These are phyloP conservation scores for Kalmusia sp. DNA, from an alignment of 2,329 filamentous ascomycete genomes.

Conservation along the genomic window DNA sequence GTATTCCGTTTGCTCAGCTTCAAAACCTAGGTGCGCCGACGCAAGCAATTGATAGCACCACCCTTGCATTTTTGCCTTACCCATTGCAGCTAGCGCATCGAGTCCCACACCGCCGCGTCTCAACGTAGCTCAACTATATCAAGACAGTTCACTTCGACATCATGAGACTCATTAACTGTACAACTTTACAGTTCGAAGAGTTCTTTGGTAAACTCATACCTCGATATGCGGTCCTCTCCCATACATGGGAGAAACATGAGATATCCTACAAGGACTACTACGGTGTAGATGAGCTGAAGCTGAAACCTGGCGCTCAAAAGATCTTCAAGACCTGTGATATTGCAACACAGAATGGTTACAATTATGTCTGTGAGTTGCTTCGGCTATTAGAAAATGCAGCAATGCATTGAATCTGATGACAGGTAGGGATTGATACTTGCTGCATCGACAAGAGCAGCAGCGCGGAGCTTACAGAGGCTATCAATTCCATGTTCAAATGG, in stretches of 20 bases:
- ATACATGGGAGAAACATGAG: slow-evolving; percentile 9
- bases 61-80: background rate
- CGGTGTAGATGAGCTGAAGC: background rate
- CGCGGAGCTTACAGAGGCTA: slow-evolving; percentile 16
- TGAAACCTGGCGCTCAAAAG: background rate
- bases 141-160: background rate
- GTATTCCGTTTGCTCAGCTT: background rate
- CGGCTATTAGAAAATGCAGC: slow-evolving; percentile 14
- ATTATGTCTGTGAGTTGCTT: background rate
- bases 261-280: slow-evolving; percentile 2
- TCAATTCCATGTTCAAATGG: slow-evolving; percentile 24
- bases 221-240: slow-evolving; percentile 4
- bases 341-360: background rate
- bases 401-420: slow-evolving; percentile 3
- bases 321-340: slow-evolving; percentile 1
- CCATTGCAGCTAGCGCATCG: background rate
- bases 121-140: background rate
- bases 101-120: background rate
- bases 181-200: slow-evolving; percentile 6
- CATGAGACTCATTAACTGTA: slow-evolving; percentile 13
- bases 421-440: slow-evolving; percentile 18
- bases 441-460: slow-evolving; percentile 20
- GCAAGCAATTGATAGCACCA: background rate
- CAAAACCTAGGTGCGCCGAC: background rate
- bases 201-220: slow-evolving; percentile 3